Base-by-base conservation (phyloP, 768 basidiomycete genomes). In the Russula foetens region DNA sequence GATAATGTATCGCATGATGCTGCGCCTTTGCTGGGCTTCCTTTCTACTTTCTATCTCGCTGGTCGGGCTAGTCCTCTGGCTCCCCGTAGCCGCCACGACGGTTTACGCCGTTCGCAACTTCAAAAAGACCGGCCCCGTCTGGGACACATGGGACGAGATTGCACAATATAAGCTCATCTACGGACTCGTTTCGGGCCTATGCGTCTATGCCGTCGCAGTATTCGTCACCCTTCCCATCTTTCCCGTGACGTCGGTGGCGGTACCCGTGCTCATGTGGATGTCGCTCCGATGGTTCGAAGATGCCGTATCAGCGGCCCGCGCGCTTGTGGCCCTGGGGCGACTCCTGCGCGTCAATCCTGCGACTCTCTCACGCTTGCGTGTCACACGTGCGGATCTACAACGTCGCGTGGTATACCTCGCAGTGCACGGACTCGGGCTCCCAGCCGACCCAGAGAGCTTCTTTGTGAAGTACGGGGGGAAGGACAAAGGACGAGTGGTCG, bases 131-230 rank as follows among this genome's bases (percentile, higher is more conserved):
- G 91, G 91, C 0, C 90, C 90, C 0, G 79, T 88, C 39, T 88
- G 86, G 75, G 88, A 93, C 68, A 92, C 89, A 0, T 92, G 84
- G 80, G 92, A 93, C 67, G 91, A 93, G 70, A 90, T 93, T 63
- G 89, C 91, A 12, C 89, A 93, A 69, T 89, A 90, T 72, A 93
- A 92, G 70, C 84, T 93, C 55, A 82, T 86, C 23, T 91, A 90
- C 67, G 92, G 92, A 11, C 78, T 94, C 35, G 67, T 84, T 9
- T 85, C 90, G 0, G 90, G 90, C 1, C 60, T 88, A 4, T 74
- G 79, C 54, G 88, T 92, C 31, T 92, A 89, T 83, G 55, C 77
- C 35, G 61, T 70, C 19, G 72, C 80, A 14, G 73, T 84, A 29
- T 38, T 84, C 38, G 38, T 85, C 44, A 90, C 89, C 0, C 76